These are phyloP conservation scores for Phoenix dactylifera DNA, from an alignment of 176 grass and related monocot genomes.

Conservation along the genomic window DNA sequence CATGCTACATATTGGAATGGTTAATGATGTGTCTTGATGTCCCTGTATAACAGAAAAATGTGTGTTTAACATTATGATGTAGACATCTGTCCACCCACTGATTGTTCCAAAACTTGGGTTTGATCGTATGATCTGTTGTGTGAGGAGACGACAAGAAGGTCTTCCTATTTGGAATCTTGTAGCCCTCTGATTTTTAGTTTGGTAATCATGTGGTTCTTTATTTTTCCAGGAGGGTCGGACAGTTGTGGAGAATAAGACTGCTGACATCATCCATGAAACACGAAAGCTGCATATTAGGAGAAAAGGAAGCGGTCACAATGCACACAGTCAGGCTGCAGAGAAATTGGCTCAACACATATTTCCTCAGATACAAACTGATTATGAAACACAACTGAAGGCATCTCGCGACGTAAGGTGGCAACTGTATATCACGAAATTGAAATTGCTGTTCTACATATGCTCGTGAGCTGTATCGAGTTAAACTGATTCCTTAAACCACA, in stretches of 20 bases:
- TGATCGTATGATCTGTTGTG: not conserved
- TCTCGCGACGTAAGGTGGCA: constrained; percentile 97
- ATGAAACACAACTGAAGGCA: constrained; percentile 67
- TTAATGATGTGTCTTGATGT: no score
- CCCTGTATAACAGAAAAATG: no score
- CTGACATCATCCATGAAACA: constrained; percentile 50
- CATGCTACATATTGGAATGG: no score
- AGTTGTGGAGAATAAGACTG: constrained; percentile 24
- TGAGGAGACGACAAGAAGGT: not conserved
- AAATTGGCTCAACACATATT: constrained; percentile 15
- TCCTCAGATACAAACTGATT: constrained; percentile 17
- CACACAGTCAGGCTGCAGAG: constrained; percentile 10
- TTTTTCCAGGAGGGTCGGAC: constrained; percentile 45
- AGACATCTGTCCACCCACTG: no score
- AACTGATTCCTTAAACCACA: no score
- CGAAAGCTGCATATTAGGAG: constrained; percentile 61
- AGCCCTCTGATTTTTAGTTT: not conserved
- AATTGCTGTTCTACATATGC: constrained; percentile 25
- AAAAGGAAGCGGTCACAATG: constrained; percentile 32
- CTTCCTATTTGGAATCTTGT: not conserved
- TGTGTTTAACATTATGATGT: no score
- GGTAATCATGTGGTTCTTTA: not conserved
- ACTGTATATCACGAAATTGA: constrained; percentile 19
- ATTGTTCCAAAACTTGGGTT: not conserved
- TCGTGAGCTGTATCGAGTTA: not conserved